Conservation (phyloP, 1,139 yeast species). For the Lizanozyma gosingica region DNA sequence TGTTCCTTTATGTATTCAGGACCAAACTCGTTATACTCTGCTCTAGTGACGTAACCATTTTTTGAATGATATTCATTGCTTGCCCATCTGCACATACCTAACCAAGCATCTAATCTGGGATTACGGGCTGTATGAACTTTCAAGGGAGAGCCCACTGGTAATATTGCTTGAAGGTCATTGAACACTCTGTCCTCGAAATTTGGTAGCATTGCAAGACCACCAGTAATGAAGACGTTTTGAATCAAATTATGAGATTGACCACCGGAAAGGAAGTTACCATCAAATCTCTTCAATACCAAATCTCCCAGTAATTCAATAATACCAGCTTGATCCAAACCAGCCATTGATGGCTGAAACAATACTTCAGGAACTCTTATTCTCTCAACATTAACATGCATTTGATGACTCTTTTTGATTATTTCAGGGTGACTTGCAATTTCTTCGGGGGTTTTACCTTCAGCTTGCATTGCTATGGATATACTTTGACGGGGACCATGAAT, state of each 20-base stretch:
- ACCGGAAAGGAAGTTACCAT: constrained; percentile 44
- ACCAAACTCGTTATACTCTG: constrained; percentile 84
- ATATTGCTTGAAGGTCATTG: constrained; percentile 55
- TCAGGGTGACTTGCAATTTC: constrained; percentile 39
- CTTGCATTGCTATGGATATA: constrained; percentile 32
- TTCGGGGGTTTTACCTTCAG: constrained; percentile 33
- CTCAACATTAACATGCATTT: constrained; percentile 83
- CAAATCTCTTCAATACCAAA: constrained; percentile 52
- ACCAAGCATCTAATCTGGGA: constrained; percentile 82
- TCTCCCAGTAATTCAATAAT: constrained; percentile 68
- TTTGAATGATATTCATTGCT: constrained; percentile 34
- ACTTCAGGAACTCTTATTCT: constrained; percentile 90
- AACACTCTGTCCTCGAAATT: constrained; percentile 59
- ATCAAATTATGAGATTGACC: constrained; percentile 43
- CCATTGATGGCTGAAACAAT: constrained; percentile 87
- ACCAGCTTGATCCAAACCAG: constrained; percentile 95
- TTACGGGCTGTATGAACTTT: constrained; percentile 56
- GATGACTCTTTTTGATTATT: constrained; percentile 49
- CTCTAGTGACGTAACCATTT: constrained; percentile 46
- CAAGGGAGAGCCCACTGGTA: constrained; percentile 63
- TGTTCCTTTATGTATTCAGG: constrained; percentile 86
- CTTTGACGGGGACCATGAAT: constrained; percentile 81
- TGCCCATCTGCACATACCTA: constrained; percentile 86
- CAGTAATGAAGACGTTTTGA: constrained; percentile 70
- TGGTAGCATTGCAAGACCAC: constrained; percentile 67